Evolutionary conservation across 2,329 filamentous ascomycete genomes (phyloP).

Genomic region (Aspergillus texensis): DNA sequence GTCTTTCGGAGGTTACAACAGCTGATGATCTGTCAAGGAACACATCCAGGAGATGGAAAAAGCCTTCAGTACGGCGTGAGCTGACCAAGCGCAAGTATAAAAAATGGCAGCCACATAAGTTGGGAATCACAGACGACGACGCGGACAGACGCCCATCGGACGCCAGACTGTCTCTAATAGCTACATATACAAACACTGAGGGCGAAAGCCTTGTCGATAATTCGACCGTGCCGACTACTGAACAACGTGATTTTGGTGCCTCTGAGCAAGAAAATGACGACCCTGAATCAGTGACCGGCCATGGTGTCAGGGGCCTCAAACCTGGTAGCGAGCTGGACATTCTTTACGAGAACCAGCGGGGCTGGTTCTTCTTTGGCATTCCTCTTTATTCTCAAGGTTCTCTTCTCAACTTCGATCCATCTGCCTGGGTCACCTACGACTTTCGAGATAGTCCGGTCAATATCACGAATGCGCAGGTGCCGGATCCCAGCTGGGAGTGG

Average conservation of each 20-base stretch:
- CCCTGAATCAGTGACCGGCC: neutral
- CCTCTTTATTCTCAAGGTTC: constrained; percentile 87
- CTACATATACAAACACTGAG: constrained; percentile 14
- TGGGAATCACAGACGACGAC: constrained; percentile 46
- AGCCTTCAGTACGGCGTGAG: constrained; percentile 41
- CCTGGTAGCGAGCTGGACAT: constrained; percentile 69
- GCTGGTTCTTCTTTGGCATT: constrained; percentile 83
- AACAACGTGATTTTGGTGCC: constrained; percentile 15
- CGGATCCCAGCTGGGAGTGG: constrained; percentile 96
- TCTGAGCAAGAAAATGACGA: neutral
- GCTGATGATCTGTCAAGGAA: constrained; percentile 14
- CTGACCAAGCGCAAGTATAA: constrained; percentile 49
- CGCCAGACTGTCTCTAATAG: constrained; percentile 14
- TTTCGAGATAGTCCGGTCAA: constrained; percentile 63
- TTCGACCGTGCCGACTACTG: neutral
- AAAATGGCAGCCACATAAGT: constrained; percentile 58
- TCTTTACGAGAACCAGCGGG: constrained; percentile 93
- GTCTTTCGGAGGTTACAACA: constrained; percentile 17
- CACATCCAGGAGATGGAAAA: constrained; percentile 24
- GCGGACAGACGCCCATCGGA: constrained; percentile 13
- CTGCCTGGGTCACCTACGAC: constrained; percentile 77
- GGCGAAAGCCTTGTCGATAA: constrained; percentile 7
- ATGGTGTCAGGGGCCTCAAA: constrained; percentile 24
- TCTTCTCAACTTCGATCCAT: constrained; percentile 80
- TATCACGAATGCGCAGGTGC: constrained; percentile 86